phyloP scores from a whole-genome alignment of 257 asterid genomes.

The Nicotiana noctiflora region DNA sequence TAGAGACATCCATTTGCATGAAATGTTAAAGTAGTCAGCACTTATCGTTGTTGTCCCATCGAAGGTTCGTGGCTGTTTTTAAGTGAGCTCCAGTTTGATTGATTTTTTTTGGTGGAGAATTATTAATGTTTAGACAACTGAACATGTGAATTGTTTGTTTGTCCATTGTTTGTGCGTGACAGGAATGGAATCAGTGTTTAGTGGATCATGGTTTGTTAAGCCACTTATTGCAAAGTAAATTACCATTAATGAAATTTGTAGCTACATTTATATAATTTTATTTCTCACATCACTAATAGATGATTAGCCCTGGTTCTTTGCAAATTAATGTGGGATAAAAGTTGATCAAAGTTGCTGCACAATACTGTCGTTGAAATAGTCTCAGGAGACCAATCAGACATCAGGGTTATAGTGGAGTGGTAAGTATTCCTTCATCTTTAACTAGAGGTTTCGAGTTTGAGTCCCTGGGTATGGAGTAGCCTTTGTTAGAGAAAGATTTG shows the following conservation, averaged over 20 bases:
- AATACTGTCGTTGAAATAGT: not conserved
- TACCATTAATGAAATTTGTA: not conserved
- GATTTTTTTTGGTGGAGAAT: not conserved
- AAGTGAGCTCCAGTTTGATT: not conserved
- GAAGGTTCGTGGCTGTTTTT: not conserved
- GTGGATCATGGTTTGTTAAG: not conserved
- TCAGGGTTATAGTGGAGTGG: too few species aligned
- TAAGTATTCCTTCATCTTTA: too few species aligned
- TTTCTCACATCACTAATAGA: too few species aligned
- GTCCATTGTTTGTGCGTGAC: not conserved
- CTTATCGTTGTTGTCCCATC: not conserved
- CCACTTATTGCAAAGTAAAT: not conserved
- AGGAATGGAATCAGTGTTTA: not conserved
- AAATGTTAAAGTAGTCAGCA: not conserved
- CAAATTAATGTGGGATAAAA: not conserved
- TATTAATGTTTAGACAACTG: not conserved
- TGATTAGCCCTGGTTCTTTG: not conserved
- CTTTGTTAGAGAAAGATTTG: too few species aligned
- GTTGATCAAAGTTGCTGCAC: not conserved
- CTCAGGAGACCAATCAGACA: too few species aligned
- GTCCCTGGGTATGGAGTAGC: accelerated
- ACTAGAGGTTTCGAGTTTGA: too few species aligned
- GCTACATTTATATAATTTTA: not conserved
- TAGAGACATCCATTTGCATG: conserved; percentile 2
- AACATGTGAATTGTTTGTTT: conserved; percentile 2